Percentiles rank a stretch among this genome's conserved stretches.
phyloP scores from a whole-genome alignment of 2,329 filamentous ascomycete species.

The Claviceps africana region DNA sequence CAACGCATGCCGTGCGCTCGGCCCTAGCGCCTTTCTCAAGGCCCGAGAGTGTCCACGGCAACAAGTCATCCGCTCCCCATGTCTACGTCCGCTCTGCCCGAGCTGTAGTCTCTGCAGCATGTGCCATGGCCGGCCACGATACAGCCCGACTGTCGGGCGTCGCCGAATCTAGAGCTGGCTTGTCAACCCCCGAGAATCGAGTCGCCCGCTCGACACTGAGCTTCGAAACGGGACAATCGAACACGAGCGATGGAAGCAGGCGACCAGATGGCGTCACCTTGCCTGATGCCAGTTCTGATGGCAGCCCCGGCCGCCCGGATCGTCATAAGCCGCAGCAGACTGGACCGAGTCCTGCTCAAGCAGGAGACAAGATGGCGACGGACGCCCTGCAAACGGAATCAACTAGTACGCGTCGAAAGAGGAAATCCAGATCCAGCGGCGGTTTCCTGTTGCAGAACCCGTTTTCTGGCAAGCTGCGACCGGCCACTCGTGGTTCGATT shows the following conservation, averaged over 20 bases:
- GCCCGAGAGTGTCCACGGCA: neutral
- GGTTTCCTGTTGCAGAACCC: constrained; percentile 38
- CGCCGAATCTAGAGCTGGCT: constrained; percentile 4
- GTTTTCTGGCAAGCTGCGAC: constrained; percentile 19
- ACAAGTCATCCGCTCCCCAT: neutral
- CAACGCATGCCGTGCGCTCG: neutral
- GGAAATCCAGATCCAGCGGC: constrained; percentile 32
- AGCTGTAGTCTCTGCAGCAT: constrained; percentile 9
- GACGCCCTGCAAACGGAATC: constrained; percentile 10
- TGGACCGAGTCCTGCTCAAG: constrained; percentile 1
- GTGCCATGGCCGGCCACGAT: constrained; percentile 12
- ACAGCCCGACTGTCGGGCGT: constrained; percentile 7
- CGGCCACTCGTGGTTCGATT: constrained; percentile 16
- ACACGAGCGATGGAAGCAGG: constrained; percentile 7
- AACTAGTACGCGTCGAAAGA: constrained; percentile 17
- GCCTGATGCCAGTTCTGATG: constrained; percentile 12
- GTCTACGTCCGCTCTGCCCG: neutral
- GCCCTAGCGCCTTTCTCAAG: neutral
- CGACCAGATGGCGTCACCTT: constrained; percentile 5
- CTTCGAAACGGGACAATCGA: constrained; percentile 33
- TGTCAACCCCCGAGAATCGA: constrained; percentile 6
- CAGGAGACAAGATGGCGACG: neutral
- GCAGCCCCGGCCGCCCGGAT: constrained; percentile 7
- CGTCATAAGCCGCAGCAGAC: constrained; percentile 3
- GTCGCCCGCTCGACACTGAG: constrained; percentile 11